phyloP scores from a whole-genome alignment of 176 grass and related monocot genomes.

The Aechmea fasciata region DNA sequence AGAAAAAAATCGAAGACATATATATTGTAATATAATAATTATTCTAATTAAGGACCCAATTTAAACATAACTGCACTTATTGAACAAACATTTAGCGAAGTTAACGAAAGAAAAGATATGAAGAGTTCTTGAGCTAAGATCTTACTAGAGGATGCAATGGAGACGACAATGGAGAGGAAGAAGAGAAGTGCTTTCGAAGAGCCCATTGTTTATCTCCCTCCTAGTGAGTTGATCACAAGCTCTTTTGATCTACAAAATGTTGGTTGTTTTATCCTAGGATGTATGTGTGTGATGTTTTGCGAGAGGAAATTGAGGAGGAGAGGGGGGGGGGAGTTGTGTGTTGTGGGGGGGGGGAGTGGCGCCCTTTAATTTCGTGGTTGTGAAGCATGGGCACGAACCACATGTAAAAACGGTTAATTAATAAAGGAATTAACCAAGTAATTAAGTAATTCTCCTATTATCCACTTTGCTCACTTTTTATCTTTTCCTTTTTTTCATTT shows the following conservation, averaged over 20 bases:
- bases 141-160: conserved; percentile 21
- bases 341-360: background rate
- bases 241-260: background rate
- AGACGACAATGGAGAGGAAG: conserved; percentile 14
- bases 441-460: conserved; percentile 8
- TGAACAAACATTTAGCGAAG: background rate
- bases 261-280: background rate
- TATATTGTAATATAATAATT: too few relatives aligned
- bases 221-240: background rate
- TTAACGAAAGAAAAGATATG: background rate
- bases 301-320: background rate
- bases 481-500: conserved; percentile 6
- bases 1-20: too few relatives aligned
- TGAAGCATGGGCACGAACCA: background rate
- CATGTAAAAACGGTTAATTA: background rate
- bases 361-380: background rate
- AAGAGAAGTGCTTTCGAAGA: background rate
- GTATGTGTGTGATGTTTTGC: background rate
- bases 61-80: background rate
- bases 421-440: background rate
- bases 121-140: background rate
- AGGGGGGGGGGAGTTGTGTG: too few relatives aligned
- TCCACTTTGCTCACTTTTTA: conserved; percentile 1
- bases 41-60: too few relatives aligned
- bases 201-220: background rate